Percentiles rank a stretch among this genome's conserved stretches.
Conservation (phyloP, 345 rosid species). For the Syzygium aromaticum region DNA sequence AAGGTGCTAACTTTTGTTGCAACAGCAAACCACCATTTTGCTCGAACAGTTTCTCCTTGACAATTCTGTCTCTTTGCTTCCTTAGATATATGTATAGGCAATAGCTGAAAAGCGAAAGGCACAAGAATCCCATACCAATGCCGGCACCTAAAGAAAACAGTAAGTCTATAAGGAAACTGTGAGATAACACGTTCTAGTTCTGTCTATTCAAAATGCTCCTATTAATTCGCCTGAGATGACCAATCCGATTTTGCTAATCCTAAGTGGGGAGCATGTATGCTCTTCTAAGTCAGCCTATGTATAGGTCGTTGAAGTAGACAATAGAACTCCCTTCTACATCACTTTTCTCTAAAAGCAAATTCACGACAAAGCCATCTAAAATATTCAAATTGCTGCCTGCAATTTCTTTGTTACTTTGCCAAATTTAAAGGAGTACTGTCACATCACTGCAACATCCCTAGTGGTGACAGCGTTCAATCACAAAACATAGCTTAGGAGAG, state of each 20-base stretch:
- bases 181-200: not conserved
- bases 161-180: not conserved
- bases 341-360: not conserved
- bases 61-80: not conserved
- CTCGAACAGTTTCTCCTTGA: slow-evolving; percentile 6
- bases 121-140: slow-evolving; percentile 3
- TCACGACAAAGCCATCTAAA: not conserved
- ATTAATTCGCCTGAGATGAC: not conserved
- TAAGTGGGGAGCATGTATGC: accelerated
- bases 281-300: not conserved
- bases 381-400: not conserved
- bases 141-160: slow-evolving; percentile 2
- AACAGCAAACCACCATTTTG: slow-evolving; percentile 29
- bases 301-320: accelerated
- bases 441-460: not conserved
- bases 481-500: not conserved
- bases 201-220: accelerated
- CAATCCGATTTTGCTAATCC: not conserved
- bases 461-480: not conserved
- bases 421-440: not conserved
- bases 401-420: not conserved
- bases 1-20: slow-evolving; percentile 11
- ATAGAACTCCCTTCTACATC: not conserved
- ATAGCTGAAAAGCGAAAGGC: not conserved
- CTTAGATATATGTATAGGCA: not conserved